These are phyloP conservation scores for Penicillium occitanis DNA, from an alignment of 2,329 filamentous ascomycete genomes.

Conservation along the genomic window DNA sequence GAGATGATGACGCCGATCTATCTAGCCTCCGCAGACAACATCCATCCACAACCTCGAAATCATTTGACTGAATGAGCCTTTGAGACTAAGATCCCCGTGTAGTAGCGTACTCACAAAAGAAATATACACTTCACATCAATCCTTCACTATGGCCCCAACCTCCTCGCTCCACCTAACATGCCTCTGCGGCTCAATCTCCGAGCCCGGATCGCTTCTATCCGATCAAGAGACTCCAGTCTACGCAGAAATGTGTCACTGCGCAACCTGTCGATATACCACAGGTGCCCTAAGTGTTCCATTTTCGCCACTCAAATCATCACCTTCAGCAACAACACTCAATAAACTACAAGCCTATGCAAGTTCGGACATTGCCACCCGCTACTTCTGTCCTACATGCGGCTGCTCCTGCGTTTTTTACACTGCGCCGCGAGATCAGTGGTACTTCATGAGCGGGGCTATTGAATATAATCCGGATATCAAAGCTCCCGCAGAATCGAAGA, in stretches of 20 bases:
- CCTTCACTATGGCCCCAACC: not conserved
- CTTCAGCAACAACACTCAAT: not conserved
- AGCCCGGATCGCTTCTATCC: not conserved
- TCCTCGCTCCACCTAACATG: not conserved
- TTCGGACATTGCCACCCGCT: not conserved
- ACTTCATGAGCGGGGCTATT: not conserved
- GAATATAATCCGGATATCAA: not conserved
- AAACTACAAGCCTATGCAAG: not conserved
- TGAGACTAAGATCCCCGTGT: not conserved
- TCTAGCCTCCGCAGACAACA: not conserved
- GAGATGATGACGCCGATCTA: not conserved
- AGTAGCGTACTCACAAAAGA: not conserved
- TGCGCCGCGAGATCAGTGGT: not conserved
- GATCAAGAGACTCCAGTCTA: not conserved
- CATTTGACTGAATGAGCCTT: not conserved
- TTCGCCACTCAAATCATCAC: not conserved
- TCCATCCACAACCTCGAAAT: not conserved
- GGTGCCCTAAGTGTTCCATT: not conserved
- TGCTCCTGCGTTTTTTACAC: not conserved
- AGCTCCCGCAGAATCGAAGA: not conserved
- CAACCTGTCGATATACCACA: constrained; percentile 2
- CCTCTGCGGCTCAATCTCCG: constrained; percentile 1
- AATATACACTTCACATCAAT: not conserved
- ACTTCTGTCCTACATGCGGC: constrained; percentile 1
- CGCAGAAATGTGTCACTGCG: constrained; percentile 2